A percentile compares a stretch with the other conserved stretches of the same genome.
phyloP scores from a whole-genome alignment of 2,329 filamentous ascomycete species.

The Fonsecaea erecta region DNA sequence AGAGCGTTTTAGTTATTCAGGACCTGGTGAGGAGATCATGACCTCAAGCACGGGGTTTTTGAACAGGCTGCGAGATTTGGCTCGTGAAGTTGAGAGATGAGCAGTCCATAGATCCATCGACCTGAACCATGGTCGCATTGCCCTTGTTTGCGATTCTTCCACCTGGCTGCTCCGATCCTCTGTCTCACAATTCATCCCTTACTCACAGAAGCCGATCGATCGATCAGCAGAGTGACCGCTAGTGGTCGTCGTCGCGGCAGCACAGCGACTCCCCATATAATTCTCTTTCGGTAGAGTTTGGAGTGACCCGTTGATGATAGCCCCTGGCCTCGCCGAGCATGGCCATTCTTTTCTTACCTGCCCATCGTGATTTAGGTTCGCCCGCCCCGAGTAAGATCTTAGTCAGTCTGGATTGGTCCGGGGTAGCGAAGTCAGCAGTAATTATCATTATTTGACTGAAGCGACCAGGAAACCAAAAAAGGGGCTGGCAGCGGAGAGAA shows the following conservation, averaged over 20 bases:
- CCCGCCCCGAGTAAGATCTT: neutral
- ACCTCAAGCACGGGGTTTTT: neutral
- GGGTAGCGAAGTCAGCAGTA: neutral
- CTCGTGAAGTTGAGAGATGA: conserved; percentile 6
- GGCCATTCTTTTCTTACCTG: too few relatives aligned
- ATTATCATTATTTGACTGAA: neutral
- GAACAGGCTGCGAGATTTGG: neutral
- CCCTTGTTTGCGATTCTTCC: neutral
- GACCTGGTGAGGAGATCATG: neutral
- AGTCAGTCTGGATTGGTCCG: neutral
- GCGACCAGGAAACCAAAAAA: neutral
- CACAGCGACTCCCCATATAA: neutral
- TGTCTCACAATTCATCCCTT: neutral
- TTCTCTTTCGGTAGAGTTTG: neutral
- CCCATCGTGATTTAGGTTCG: neutral
- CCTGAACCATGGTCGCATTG: neutral
- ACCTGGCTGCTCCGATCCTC: neutral
- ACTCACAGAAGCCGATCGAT: neutral
- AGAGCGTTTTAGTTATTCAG: neutral
- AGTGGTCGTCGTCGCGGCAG: too few relatives aligned
- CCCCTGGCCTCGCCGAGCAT: neutral
- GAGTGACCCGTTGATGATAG: neutral
- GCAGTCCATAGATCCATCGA: neutral
- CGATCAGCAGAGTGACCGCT: neutral
- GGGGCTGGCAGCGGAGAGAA: neutral